Conservation (phyloP, 306 rosid genomes). For the Canavalia ensiformis region DNA sequence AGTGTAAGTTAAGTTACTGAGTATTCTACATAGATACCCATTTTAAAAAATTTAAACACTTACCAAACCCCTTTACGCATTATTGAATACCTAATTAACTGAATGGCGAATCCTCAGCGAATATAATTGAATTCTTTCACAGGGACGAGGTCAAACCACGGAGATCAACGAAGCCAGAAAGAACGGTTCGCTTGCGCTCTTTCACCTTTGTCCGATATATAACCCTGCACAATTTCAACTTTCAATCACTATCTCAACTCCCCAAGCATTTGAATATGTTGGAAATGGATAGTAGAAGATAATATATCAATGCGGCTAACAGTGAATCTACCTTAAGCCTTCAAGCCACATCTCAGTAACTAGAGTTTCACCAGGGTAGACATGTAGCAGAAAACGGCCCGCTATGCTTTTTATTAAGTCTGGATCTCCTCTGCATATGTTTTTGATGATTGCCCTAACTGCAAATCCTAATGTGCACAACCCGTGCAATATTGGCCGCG, state of each 20-base stretch:
- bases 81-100: conserved; percentile 12
- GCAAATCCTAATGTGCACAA: conserved; percentile 93
- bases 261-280: conserved; percentile 4
- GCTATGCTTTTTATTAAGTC: conserved; percentile 70
- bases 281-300: background rate
- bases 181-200: conserved; percentile 76
- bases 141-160: conserved; percentile 61
- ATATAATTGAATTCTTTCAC: conserved; percentile 44
- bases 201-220: conserved; percentile 80
- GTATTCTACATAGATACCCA: background rate
- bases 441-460: conserved; percentile 86
- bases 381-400: conserved; percentile 87
- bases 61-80: conserved; percentile 3
- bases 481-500: conserved; percentile 92
- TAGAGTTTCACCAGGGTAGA: conserved; percentile 92
- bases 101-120: background rate
- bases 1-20: too few species aligned
- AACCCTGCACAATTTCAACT: conserved; percentile 71
- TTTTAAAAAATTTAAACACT: background rate
- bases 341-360: conserved; percentile 96
- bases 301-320: conserved; percentile 12
- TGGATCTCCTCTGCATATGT: conserved; percentile 80
- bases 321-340: conserved; percentile 67
- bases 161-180: conserved; percentile 80
- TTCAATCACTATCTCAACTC: conserved; percentile 27